Percentiles rank a stretch among this genome's conserved stretches.
These are phyloP conservation scores for Linnemannia exigua DNA, from an alignment of 192 early-diverging fungal genomes.

Conservation along the genomic window DNA sequence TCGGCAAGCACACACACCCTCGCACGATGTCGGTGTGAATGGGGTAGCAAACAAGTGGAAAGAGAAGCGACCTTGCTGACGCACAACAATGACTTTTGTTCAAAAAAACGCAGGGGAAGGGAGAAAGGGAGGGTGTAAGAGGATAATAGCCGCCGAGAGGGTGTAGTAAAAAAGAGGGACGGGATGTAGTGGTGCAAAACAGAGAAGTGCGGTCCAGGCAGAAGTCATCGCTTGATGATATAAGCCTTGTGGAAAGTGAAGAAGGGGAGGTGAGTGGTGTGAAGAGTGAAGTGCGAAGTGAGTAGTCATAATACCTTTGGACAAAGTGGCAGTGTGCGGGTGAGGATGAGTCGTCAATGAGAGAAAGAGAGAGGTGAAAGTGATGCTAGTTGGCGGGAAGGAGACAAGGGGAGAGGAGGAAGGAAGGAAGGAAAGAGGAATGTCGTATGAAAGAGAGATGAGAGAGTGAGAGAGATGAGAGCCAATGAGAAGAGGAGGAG, in stretches of 20 bases:
- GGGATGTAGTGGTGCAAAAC: not conserved
- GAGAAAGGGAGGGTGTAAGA: not conserved
- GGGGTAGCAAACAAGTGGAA: not conserved
- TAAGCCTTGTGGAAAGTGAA: not conserved
- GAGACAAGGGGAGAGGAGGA: not conserved
- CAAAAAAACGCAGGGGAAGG: not conserved
- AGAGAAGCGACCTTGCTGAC: not conserved
- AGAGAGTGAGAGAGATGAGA: not conserved
- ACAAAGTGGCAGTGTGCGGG: not conserved
- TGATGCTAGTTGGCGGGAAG: not conserved
- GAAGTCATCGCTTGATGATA: not conserved
- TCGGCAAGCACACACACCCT: not conserved
- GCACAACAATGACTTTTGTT: too few species aligned
- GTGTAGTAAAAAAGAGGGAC: not conserved
- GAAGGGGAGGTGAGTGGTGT: not conserved
- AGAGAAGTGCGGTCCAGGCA: not conserved
- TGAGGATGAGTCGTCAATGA: not conserved
- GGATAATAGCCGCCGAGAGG: not conserved
- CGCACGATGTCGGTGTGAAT: not conserved
- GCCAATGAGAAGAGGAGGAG: not conserved
- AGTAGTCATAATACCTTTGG: not conserved
- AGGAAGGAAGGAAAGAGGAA: not conserved
- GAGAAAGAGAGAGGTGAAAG: not conserved
- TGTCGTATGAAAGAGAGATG: not conserved
- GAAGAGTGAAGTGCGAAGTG: not conserved